phyloP scores from a whole-genome alignment of 139 green algal species.

The Pleodorina starrii region DNA sequence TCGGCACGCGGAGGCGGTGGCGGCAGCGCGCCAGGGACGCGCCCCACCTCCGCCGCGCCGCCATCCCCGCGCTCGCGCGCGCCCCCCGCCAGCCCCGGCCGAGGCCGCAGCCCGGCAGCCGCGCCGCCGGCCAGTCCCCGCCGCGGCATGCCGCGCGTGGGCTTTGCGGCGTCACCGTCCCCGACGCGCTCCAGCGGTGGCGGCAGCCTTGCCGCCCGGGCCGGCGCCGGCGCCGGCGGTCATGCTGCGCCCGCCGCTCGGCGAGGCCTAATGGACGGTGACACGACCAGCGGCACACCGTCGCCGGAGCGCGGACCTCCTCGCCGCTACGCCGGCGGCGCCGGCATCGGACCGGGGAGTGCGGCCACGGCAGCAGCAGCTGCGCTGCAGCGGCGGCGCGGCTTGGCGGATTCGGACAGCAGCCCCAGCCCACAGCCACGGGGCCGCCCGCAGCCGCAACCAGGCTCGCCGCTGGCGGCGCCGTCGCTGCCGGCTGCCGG shows the following conservation, averaged over 20 bases:
- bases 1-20: background rate
- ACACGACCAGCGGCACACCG: constrained; percentile 36
- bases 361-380: background rate
- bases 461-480: background rate
- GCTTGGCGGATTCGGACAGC: constrained; percentile 16
- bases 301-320: constrained; percentile 24
- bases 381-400: background rate
- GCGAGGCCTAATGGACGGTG: constrained; percentile 40
- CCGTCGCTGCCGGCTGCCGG: background rate
- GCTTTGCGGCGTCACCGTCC: background rate
- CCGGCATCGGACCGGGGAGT: background rate
- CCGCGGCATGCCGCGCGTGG: background rate
- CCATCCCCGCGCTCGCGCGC: background rate
- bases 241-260: background rate
- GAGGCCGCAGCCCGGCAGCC: background rate
- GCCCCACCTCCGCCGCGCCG: background rate
- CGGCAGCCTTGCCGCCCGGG: background rate
- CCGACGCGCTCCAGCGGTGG: background rate
- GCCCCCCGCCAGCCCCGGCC: background rate
- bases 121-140: background rate
- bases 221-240: background rate
- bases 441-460: background rate
- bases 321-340: background rate
- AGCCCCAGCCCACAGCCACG: constrained; percentile 30
- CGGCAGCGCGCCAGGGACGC: background rate